phyloP scores from a whole-genome alignment of 2,329 filamentous ascomycete species.

The Alternaria tenuissima region DNA sequence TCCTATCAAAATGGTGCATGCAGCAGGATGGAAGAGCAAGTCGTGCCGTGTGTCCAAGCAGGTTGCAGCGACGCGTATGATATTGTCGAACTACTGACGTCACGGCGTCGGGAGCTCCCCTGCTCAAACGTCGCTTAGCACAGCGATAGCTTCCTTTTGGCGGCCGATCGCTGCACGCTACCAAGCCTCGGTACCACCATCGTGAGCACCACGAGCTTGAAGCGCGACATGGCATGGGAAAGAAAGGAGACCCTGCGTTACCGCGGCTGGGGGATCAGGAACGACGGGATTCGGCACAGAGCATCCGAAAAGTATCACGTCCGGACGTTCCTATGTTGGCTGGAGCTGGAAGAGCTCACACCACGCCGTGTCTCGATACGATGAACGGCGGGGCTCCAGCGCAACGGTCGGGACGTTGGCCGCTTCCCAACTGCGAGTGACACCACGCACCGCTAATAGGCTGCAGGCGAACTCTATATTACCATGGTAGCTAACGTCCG shows the following conservation, averaged over 20 bases:
- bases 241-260: slow-evolving; percentile 18
- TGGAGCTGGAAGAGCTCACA: not conserved
- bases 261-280: slow-evolving; percentile 12
- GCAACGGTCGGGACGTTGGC: slow-evolving; percentile 21
- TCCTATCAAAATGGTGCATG: slow-evolving; percentile 30
- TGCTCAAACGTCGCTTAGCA: slow-evolving; percentile 24
- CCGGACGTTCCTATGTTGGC: not conserved
- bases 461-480: slow-evolving; percentile 3
- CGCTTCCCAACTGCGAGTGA: slow-evolving; percentile 7
- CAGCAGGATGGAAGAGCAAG: slow-evolving; percentile 35
- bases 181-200: slow-evolving; percentile 17
- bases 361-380: not conserved
- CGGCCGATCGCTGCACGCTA: slow-evolving; percentile 18
- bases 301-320: slow-evolving; percentile 8
- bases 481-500: slow-evolving; percentile 1
- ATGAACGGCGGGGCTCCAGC: slow-evolving; percentile 12
- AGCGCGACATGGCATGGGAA: slow-evolving; percentile 3
- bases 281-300: slow-evolving; percentile 5
- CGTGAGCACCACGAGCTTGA: slow-evolving; percentile 7
- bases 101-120: slow-evolving; percentile 14
- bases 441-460: slow-evolving; percentile 16
- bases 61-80: slow-evolving; percentile 15
- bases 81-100: slow-evolving; percentile 13
- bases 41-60: slow-evolving; percentile 21
- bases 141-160: slow-evolving; percentile 17